Base-by-base conservation (phyloP, 805 yeast species). In the Yamadazyma ubonensis region DNA sequence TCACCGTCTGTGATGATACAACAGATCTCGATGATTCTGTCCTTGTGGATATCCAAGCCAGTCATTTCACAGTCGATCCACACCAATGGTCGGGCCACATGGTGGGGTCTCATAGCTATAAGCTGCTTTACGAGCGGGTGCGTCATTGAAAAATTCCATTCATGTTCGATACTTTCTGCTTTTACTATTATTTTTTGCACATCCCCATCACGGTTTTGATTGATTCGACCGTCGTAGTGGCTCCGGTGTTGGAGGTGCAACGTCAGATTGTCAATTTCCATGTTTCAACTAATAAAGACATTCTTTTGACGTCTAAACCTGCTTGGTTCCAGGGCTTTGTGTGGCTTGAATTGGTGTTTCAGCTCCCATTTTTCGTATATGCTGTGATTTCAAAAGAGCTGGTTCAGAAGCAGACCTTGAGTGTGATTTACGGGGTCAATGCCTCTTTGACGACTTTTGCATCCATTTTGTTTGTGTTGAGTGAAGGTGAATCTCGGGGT, bases 61-160 rank as follows among this genome's bases (percentile, higher is more conserved):
- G 99, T 93, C 99, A 93, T 93, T 59, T 93, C 99, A 63, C 98
- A 93, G 64, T 93, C 99, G 12, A 93, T 74, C 99, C 99, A 93
- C 3, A 93, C 95, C 14, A 91, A 16, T 1, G 73, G 73, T 39
- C 59, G 57, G 42, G 42, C 16, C 11, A 25, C 31, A 10, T 34
- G 25, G 26, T 16, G 7, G 10, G 29, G 15, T 27, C 33, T 37
- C 17, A 16, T 36, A 29, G 38, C 17, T 41, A 31, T 14, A 30
- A 31, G 6, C 29, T 36, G 40, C 17, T 17, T 35, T 25, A 30
- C 25, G 12, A 26, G 26, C n/a, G 17, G 22, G 9, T 35, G 16
- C 6, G 38, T 14, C 32, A 21, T 21, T n/a, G 17, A 12, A 19
- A 32, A 11, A 19, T 15, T 14, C 8, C 34, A 10, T 9, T 10